A percentile compares a stretch with the other conserved stretches of the same genome.
phyloP scores from a whole-genome alignment of 1,139 yeast genomes.

The Candida tropicalis region DNA sequence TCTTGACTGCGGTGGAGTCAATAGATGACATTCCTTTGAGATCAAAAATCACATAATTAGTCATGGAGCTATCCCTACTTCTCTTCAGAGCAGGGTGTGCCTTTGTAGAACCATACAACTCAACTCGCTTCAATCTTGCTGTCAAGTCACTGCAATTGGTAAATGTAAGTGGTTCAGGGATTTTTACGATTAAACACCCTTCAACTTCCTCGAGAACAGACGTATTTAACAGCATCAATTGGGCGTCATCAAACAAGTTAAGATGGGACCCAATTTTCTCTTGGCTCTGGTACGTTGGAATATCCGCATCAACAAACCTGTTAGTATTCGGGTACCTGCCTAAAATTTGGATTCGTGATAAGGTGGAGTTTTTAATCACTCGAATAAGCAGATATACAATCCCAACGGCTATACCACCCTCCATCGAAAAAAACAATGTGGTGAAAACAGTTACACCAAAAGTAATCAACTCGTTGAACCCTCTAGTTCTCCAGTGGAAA shows the following conservation, averaged over 20 bases:
- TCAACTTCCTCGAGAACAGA: conserved; percentile 69
- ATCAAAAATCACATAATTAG: conserved; percentile 75
- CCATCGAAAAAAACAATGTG: conserved; percentile 82
- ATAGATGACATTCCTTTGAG: conserved; percentile 83
- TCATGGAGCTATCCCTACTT: conserved; percentile 53
- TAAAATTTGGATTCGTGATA: conserved; percentile 85
- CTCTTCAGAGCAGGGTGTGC: conserved; percentile 83
- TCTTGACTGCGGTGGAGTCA: conserved; percentile 88
- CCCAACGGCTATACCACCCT: conserved; percentile 88
- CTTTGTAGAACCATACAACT: conserved; percentile 78
- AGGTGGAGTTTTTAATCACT: conserved; percentile 82
- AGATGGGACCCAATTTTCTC: conserved; percentile 10
- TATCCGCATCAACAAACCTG: conserved; percentile 78
- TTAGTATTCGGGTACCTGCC: conserved; percentile 82
- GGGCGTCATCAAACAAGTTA: conserved; percentile 40
- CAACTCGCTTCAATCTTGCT: conserved; percentile 73
- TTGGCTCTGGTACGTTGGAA: conserved; percentile 21
- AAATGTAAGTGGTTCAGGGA: conserved; percentile 92
- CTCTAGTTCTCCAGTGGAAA: conserved; percentile 74
- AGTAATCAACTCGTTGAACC: conserved; percentile 77
- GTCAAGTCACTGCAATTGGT: conserved; percentile 87
- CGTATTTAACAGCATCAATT: conserved; percentile 40
- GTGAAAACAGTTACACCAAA: conserved; percentile 70
- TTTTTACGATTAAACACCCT: conserved; percentile 82
- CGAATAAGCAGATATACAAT: conserved; percentile 76